Percentiles rank a stretch among this genome's conserved stretches.
These are phyloP conservation scores for Chlorencoelia australis DNA, from an alignment of 2,329 filamentous ascomycete species.

Conservation along the genomic window DNA sequence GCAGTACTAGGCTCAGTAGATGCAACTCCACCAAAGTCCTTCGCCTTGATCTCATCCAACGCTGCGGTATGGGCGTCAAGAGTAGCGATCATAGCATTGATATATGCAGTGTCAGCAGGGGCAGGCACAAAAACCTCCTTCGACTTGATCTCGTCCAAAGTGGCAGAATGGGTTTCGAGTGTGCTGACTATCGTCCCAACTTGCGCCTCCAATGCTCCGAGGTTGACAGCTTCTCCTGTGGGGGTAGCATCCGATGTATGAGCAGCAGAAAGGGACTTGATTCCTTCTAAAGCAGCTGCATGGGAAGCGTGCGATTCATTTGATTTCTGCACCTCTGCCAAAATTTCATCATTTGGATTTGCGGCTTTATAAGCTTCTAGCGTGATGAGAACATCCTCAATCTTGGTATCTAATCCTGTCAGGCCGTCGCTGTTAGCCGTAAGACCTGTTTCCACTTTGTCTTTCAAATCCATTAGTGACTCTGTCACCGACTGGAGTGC, in stretches of 20 bases:
- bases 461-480: slow-evolving; percentile 16
- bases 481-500: slow-evolving; percentile 10
- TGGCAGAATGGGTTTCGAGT: slow-evolving; percentile 2
- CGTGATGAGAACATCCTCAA: slow-evolving; percentile 16
- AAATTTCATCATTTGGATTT: slow-evolving; percentile 11
- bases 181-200: slow-evolving; percentile 1
- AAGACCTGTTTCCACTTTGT: slow-evolving; percentile 16
- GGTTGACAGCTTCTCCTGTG: slow-evolving; percentile 1
- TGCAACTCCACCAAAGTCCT: background rate
- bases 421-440: slow-evolving; percentile 15
- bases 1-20: background rate
- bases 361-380: slow-evolving; percentile 14
- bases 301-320: slow-evolving; percentile 11
- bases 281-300: slow-evolving; percentile 8
- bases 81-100: slow-evolving; percentile 14
- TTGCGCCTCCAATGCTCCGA: background rate
- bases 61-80: slow-evolving; percentile 12
- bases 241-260: background rate
- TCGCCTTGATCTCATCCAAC: slow-evolving; percentile 12
- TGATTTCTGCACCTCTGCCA: slow-evolving; percentile 10
- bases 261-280: slow-evolving; percentile 3
- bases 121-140: slow-evolving; percentile 1
- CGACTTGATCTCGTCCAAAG: slow-evolving; percentile 9
- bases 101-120: slow-evolving; percentile 2
- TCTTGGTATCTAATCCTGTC: slow-evolving; percentile 14